Evolutionary conservation across 805 yeast species (phyloP).

Genomic region (Wickerhamomyces ciferrii): DNA sequence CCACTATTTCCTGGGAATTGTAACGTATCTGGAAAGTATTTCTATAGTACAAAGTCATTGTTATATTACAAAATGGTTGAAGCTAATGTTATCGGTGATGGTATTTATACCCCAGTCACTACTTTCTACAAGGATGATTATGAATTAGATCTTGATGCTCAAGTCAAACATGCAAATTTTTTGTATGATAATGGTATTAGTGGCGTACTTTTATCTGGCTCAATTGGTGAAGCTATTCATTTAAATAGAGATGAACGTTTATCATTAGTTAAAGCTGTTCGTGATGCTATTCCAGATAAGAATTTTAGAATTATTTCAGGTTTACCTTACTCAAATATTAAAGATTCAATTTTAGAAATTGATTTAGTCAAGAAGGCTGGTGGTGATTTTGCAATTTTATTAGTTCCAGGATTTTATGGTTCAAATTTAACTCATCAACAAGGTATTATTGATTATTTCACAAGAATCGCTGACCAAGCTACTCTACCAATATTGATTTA

Average conservation of each 20-base stretch:
- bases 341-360: conserved; percentile 24
- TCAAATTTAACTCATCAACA: conserved; percentile 26
- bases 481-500: conserved; percentile 31
- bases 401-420: conserved; percentile 33
- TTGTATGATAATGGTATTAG: conserved; percentile 25
- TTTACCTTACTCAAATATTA: conserved; percentile 20
- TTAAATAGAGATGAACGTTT: conserved; percentile 27
- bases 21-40: too few species aligned
- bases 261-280: conserved; percentile 22
- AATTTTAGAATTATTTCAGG: conserved; percentile 30
- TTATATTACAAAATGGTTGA: not conserved
- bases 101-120: conserved; percentile 28
- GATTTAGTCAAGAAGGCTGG: conserved; percentile 25
- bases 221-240: conserved; percentile 35
- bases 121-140: conserved; percentile 26
- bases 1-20: too few species aligned
- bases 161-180: conserved; percentile 25
- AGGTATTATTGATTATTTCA: conserved; percentile 27
- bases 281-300: conserved; percentile 27
- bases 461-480: conserved; percentile 25
- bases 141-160: conserved; percentile 27
- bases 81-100: conserved; percentile 10
- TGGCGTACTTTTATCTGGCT: conserved; percentile 33
- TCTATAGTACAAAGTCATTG: too few species aligned
- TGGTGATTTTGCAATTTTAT: conserved; percentile 28